Conservation (phyloP, 257 asterid species). For the Salvia rosmarinus region DNA sequence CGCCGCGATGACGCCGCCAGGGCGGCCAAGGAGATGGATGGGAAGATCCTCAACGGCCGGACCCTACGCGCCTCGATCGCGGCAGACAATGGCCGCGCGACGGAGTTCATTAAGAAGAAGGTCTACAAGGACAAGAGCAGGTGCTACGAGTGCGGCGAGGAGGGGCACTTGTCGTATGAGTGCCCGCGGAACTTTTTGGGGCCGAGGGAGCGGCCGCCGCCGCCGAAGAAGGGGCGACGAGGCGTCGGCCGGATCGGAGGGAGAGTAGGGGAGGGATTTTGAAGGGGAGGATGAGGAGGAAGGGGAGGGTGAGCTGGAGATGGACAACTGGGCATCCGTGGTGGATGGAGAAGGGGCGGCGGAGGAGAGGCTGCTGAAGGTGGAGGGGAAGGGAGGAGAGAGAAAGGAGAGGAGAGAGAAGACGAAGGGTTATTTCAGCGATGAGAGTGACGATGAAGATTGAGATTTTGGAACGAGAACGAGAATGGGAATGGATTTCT, state of each 20-base stretch:
- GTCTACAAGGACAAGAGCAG: conserved; percentile 91
- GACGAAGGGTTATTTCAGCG: conserved; percentile 90
- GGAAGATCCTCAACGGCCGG: conserved; percentile 74
- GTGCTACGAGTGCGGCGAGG: conserved; percentile 95
- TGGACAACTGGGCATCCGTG: conserved; percentile 95
- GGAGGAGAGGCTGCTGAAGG: conserved; percentile 60
- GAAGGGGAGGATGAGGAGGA: conserved; percentile 43
- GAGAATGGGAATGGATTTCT: neutral
- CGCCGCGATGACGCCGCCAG: conserved; percentile 75
- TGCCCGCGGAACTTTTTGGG: conserved; percentile 84
- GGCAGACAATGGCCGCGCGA: conserved; percentile 86
- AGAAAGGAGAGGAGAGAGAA: no score
- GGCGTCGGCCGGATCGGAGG: conserved; percentile 48
- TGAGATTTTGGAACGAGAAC: conserved; percentile 29
- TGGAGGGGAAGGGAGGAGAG: conserved; percentile 43
- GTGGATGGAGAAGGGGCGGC: conserved; percentile 80
- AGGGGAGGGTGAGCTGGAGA: conserved; percentile 50
- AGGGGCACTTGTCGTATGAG: conserved; percentile 90
- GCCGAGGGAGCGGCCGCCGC: conserved; percentile 83
- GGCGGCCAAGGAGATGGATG: conserved; percentile 73
- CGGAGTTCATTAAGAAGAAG: conserved; percentile 82
- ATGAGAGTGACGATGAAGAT: conserved; percentile 91
- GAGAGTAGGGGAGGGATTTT: conserved; percentile 33
- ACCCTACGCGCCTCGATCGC: conserved; percentile 91
- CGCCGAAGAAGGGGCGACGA: conserved; percentile 71